Evolutionary conservation across 345 rosid species (phyloP).

Genomic region (Linum tenue): DNA sequence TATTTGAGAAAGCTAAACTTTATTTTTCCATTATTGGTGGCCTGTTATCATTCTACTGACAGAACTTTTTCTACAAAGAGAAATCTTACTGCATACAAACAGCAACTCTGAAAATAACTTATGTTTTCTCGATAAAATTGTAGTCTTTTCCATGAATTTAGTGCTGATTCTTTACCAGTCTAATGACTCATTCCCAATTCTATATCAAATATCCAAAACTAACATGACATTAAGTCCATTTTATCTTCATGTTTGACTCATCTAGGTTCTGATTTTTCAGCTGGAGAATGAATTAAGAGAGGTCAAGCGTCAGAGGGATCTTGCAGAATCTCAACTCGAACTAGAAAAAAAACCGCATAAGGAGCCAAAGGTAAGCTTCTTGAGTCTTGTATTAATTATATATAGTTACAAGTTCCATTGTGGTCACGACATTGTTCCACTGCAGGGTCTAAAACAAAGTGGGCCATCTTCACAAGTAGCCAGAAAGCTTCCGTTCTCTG

Average conservation of each 20-base stretch:
- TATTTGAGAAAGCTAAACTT: slow-evolving; percentile 7
- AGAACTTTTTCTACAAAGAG: background rate
- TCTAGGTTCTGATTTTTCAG: background rate
- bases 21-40: background rate
- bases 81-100: background rate
- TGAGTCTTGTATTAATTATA: slow-evolving; percentile 1
- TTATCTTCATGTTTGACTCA: background rate
- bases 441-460: slow-evolving; percentile 41
- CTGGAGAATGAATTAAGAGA: slow-evolving; percentile 48
- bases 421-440: slow-evolving; percentile 12
- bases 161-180: no score
- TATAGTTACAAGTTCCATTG: background rate
- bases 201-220: background rate
- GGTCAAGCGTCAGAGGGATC: slow-evolving; percentile 90
- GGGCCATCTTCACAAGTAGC: slow-evolving; percentile 58
- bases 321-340: slow-evolving; percentile 70
- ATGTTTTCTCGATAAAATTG: no score
- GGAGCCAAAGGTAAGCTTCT: slow-evolving; percentile 55
- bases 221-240: background rate
- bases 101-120: no score
- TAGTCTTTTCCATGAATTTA: no score
- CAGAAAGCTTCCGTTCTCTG: slow-evolving; percentile 67
- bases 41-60: background rate
- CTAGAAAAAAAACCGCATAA: slow-evolving; percentile 56
- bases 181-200: background rate